These are phyloP conservation scores for Globisporangium alternatum DNA, from an alignment of 352 stramenopile species.

Conservation along the genomic window DNA sequence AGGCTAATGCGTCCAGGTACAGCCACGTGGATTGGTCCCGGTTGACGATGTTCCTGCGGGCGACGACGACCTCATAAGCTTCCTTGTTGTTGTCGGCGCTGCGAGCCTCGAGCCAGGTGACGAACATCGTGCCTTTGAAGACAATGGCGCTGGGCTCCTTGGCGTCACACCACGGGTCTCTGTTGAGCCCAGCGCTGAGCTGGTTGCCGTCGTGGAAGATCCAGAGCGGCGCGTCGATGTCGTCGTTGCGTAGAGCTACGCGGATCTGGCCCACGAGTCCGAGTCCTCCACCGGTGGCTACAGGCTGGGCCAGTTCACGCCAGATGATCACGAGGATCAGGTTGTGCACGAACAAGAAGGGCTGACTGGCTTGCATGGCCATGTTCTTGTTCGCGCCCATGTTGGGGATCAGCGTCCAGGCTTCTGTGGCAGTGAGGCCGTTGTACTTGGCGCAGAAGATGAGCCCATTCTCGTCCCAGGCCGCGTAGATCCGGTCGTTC, in stretches of 20 bases:
- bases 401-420: slow-evolving; percentile 64
- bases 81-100: slow-evolving; percentile 20
- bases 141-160: slow-evolving; percentile 35
- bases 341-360: slow-evolving; percentile 57
- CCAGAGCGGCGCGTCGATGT: slow-evolving; percentile 50
- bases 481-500: slow-evolving; percentile 50
- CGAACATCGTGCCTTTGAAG: slow-evolving; percentile 56
- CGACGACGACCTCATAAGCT: slow-evolving; percentile 50
- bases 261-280: slow-evolving; percentile 47
- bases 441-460: slow-evolving; percentile 58
- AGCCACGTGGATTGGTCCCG: slow-evolving; percentile 55
- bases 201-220: slow-evolving; percentile 74
- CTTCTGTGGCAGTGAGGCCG: slow-evolving; percentile 26
- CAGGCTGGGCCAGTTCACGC: slow-evolving; percentile 32
- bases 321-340: slow-evolving; percentile 57
- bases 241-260: slow-evolving; percentile 50
- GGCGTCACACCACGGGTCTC: slow-evolving; percentile 40
- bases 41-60: slow-evolving; percentile 46
- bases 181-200: slow-evolving; percentile 40
- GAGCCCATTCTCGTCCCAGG: slow-evolving; percentile 65
- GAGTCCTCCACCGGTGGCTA: not conserved
- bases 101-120: slow-evolving; percentile 50
- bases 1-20: slow-evolving; percentile 35
- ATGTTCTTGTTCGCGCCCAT: slow-evolving; percentile 65
- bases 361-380: slow-evolving; percentile 37